Evolutionary conservation across 2,329 filamentous ascomycete genomes (phyloP).

Genomic region (Aureobasidium sp.): DNA sequence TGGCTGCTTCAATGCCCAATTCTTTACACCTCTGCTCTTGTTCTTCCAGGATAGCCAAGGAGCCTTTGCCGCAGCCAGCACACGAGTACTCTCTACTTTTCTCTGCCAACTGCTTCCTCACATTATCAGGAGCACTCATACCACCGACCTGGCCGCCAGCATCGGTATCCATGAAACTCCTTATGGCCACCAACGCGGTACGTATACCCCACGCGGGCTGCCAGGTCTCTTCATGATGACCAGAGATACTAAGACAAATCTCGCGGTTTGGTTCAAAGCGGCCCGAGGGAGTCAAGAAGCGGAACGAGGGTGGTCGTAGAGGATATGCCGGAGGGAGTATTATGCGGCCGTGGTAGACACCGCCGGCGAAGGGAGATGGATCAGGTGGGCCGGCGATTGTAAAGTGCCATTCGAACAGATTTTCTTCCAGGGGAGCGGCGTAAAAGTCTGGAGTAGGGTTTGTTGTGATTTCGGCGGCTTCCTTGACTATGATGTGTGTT

Average conservation of each 20-base stretch:
- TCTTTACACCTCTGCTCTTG: constrained; percentile 51
- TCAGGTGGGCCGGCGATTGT: constrained; percentile 83
- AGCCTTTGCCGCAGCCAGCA: constrained; percentile 58
- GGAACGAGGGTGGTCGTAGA: constrained; percentile 86
- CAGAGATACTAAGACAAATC: constrained; percentile 88
- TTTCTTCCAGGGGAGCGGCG: constrained; percentile 81
- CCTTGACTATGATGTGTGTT: constrained; percentile 55
- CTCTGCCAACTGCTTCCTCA: constrained; percentile 60
- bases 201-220: constrained; percentile 96
- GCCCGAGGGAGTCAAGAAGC: constrained; percentile 84
- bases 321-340: constrained; percentile 84
- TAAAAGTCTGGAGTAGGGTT: constrained; percentile 78
- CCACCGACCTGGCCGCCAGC: constrained; percentile 84
- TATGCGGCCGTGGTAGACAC: constrained; percentile 94
- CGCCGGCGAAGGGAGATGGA: constrained; percentile 65
- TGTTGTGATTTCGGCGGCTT: constrained; percentile 76
- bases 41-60: constrained; percentile 65
- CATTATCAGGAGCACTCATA: constrained; percentile 63
- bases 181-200: constrained; percentile 70
- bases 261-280: constrained; percentile 95
- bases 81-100: constrained; percentile 63
- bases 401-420: constrained; percentile 99
- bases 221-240: constrained; percentile 97
- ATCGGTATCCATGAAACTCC: constrained; percentile 90
- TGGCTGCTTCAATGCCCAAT: constrained; percentile 32